Evolutionary conservation across 2,329 filamentous ascomycete species (phyloP), one percentile per base, ranked within the genome.

Genomic region (Colletotrichum graminicola): DNA sequence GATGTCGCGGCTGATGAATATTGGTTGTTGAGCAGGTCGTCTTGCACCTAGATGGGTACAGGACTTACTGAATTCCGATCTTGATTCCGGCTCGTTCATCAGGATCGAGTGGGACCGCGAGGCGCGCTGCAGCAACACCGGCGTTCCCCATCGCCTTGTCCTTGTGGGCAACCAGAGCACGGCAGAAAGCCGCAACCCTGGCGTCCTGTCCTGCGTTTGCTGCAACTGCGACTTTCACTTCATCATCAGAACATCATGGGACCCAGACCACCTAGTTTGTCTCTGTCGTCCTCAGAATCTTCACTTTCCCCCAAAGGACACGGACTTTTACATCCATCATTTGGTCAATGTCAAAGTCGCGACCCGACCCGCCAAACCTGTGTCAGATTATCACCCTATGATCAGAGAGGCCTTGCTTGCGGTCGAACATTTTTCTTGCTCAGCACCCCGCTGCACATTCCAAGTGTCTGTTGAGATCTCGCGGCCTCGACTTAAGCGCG

Each of bases 391-490:
- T 18, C 64, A 67, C 39, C 71, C 71, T 43, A 66, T 75, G 3
- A 74, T 74, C 7, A 78, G 82, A 34, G 71, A 75, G 18, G 86
- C 84, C 21, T 41, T 71, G 16, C 32, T 66, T 18, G 66, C 66
- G 16, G 60, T 66, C 16, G 66, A 72, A 62, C 39, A 61, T 18
- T 74, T 67, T 47, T 75, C 78, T 32, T 88, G 86, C 76, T 84
- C 82, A 0, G 80, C 82, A 3, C 76, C 76, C 1, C 75, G 78
- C 10, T 88, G 86, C 75, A 80, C 80, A 1, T 82, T 85, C 51
- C 74, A 78, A 29, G 65, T 89, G 47, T 80, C 76, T 1, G 76
- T 90, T 23, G 85, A 88, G 65, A 80, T 90, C 8, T 86, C 84
- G 8, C 76, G 81, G 62, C 87, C 87, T 14, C 85, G 86, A 2